These are phyloP conservation scores for Leptodontidium sp. DNA, from an alignment of 2,329 filamentous ascomycete species.

Conservation along the genomic window DNA sequence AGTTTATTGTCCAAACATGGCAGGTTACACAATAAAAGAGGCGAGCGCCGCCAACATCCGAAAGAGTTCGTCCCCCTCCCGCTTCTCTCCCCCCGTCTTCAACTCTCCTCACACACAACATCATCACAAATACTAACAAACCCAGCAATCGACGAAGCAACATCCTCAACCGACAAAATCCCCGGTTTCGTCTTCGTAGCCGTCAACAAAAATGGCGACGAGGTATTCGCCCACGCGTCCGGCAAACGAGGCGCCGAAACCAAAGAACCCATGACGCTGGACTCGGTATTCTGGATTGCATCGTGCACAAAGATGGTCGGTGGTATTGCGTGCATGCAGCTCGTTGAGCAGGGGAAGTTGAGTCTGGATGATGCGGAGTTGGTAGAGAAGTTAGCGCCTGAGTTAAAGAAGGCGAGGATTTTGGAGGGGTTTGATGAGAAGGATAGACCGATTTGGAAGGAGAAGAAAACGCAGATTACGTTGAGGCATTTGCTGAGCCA, in stretches of 20 bases:
- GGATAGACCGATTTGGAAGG: conserved; percentile 46
- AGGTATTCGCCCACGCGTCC: conserved; percentile 57
- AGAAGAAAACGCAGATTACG: conserved; percentile 60
- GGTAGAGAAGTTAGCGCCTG: conserved; percentile 57
- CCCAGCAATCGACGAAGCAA: conserved; percentile 29
- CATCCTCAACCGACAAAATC: conserved; percentile 42
- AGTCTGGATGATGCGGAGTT: conserved; percentile 63
- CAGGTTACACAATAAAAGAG: conserved; percentile 7
- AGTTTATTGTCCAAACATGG: neutral
- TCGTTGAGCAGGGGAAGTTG: conserved; percentile 60
- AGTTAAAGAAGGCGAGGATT: conserved; percentile 58
- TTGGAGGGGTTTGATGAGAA: conserved; percentile 52
- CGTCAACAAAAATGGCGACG: conserved; percentile 56
- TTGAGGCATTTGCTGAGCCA: conserved; percentile 66
- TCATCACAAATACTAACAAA: neutral
- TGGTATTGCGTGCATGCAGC: conserved; percentile 59
- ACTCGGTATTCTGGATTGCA: conserved; percentile 67
- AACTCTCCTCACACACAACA: neutral
- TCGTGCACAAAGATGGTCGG: conserved; percentile 65
- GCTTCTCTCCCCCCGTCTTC: neutral
- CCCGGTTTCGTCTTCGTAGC: conserved; percentile 57
- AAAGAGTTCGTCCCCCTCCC: conserved; percentile 8
- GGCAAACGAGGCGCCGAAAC: conserved; percentile 56
- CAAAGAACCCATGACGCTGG: conserved; percentile 63
- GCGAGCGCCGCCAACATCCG: conserved; percentile 8